Evolutionary conservation across 768 basidiomycete genomes (phyloP).

Genomic region (Rhodotorula paludigena): DNA sequence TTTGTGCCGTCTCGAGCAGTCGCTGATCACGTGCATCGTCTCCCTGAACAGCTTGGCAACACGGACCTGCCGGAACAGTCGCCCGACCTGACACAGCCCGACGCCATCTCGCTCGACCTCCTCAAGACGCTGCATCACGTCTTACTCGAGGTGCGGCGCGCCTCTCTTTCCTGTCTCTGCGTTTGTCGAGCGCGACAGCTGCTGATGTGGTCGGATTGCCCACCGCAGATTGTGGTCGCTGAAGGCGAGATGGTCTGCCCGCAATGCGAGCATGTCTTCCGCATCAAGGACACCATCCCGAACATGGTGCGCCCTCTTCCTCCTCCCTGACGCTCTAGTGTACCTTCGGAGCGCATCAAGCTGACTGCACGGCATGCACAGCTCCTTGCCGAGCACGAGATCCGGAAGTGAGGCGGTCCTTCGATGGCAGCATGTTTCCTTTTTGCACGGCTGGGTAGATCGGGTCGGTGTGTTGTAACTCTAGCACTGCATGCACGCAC

Average conservation of each 20-base stretch:
- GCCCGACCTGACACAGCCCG: conserved; percentile 53
- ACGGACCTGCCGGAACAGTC: conserved; percentile 62
- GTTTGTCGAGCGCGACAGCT: neutral
- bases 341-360: neutral
- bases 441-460: no score
- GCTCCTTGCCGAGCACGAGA: conserved; percentile 88
- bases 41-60: conserved; percentile 66
- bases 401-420: conserved; percentile 43
- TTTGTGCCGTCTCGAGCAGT: no score
- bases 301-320: conserved; percentile 70
- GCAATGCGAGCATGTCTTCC: conserved; percentile 82
- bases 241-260: conserved; percentile 91
- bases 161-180: neutral
- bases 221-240: conserved; percentile 74
- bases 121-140: conserved; percentile 82
- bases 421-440: no score
- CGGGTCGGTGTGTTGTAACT: no score
- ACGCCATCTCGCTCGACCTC: conserved; percentile 74
- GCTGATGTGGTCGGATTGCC: neutral
- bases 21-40: neutral
- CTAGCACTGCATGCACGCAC: neutral
- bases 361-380: conserved; percentile 44
- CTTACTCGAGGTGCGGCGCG: conserved; percentile 68
- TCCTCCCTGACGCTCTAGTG: conserved; percentile 1
- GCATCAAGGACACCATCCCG: conserved; percentile 88